Evolutionary conservation across 768 basidiomycete genomes (phyloP).

Genomic region (Psilocybe subaeruginosa): DNA sequence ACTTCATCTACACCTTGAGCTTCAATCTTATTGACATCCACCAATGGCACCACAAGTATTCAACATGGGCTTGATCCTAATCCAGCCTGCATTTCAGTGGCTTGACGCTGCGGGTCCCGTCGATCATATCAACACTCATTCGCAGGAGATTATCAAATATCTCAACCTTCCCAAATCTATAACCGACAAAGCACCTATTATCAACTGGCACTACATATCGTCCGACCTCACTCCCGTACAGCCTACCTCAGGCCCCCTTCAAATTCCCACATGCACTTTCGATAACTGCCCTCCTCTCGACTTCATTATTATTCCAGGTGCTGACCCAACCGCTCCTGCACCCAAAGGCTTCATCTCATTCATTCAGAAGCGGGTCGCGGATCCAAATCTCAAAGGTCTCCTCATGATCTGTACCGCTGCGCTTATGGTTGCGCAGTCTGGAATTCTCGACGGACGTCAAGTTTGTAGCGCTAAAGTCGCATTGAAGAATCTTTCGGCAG

Average conservation of each 20-base stretch:
- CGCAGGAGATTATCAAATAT: too few species aligned
- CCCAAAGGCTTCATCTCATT: conserved; percentile 15
- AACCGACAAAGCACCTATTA: conserved; percentile 21
- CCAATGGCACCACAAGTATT: too few species aligned
- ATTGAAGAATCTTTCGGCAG: conserved; percentile 10
- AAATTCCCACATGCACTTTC: conserved; percentile 23
- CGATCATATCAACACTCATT: too few species aligned
- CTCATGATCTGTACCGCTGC: conserved; percentile 27
- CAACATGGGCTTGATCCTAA: too few species aligned
- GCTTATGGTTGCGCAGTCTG: conserved; percentile 21
- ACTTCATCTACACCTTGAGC: too few species aligned
- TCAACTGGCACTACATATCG: conserved; percentile 28
- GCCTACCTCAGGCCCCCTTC: conserved; percentile 22
- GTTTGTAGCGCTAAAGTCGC: conserved; percentile 25
- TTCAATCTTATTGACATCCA: too few species aligned
- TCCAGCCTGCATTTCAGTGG: too few species aligned
- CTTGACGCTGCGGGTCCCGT: too few species aligned
- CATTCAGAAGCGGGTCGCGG: conserved; percentile 17
- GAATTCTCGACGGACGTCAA: conserved; percentile 24
- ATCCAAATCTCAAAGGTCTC: conserved; percentile 19
- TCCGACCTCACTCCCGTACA: conserved; percentile 15
- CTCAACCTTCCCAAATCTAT: conserved; percentile 1
- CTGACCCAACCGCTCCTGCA: conserved; percentile 13
- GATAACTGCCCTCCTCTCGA: conserved; percentile 24
- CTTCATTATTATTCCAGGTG: conserved; percentile 29